These are phyloP conservation scores for Phlyctochytrium planicorne DNA, from an alignment of 192 early-diverging fungal genomes.

Conservation along the genomic window DNA sequence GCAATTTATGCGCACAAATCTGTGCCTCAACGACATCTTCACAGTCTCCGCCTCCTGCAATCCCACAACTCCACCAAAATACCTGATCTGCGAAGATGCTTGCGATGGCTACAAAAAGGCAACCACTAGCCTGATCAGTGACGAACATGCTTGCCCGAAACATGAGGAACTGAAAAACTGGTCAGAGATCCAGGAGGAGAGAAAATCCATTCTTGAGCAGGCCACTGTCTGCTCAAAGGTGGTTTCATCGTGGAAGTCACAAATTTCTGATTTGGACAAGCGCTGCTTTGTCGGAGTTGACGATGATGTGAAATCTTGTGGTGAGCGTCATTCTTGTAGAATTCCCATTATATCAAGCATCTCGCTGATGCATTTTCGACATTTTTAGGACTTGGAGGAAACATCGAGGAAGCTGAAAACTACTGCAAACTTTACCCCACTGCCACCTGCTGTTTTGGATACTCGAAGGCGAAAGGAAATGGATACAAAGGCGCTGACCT, in stretches of 20 bases:
- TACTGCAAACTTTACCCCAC: constrained; percentile 39
- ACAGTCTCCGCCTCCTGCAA: constrained; percentile 39
- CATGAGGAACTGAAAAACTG: constrained; percentile 5
- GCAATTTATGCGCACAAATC: constrained; percentile 45
- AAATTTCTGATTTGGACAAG: neutral
- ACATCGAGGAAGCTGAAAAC: constrained; percentile 24
- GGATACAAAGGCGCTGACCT: neutral
- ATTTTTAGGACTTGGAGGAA: constrained; percentile 31
- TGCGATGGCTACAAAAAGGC: constrained; percentile 41
- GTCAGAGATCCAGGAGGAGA: constrained; percentile 7
- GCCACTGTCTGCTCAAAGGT: constrained; percentile 3
- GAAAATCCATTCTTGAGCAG: neutral
- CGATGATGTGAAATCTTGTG: constrained; percentile 30
- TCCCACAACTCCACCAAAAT: constrained; percentile 7
- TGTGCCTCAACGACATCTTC: constrained; percentile 49
- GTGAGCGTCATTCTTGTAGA: constrained; percentile 5
- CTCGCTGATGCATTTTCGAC: neutral
- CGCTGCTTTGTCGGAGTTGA: constrained; percentile 28
- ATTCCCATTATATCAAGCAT: neutral
- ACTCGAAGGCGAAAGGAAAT: neutral
- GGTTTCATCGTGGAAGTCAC: neutral
- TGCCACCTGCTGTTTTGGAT: constrained; percentile 24
- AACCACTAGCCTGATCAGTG: constrained; percentile 25
- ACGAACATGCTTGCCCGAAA: constrained; percentile 29
- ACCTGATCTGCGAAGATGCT: constrained; percentile 20